Base-by-base conservation (phyloP, 331 rosid species). In the Phaseolus coccineus region DNA sequence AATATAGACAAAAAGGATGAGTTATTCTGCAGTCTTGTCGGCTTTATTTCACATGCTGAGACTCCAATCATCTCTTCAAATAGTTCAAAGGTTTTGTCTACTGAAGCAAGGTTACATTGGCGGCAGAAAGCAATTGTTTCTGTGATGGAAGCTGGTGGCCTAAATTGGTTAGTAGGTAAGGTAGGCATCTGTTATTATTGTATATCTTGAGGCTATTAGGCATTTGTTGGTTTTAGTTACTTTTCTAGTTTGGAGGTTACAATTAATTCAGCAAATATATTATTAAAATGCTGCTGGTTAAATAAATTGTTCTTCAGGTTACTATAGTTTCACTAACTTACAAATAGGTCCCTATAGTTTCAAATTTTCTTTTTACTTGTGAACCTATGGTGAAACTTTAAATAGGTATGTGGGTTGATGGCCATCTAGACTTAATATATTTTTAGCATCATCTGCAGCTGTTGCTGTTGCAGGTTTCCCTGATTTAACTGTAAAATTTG, bases 151-250 rank as follows among this genome's bases (percentile, higher is more conserved):
- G 96, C 99, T 82, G 99, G 99, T 77, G 98, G 98, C 66, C 91
- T 91, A 79, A 96, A 96, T 87, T 96, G 99, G 99, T 96, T 96
- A 92, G 98, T 96, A 96, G 99, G 99, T 96, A 96, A 96, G 99
- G 99, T 93, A 90, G 88, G 99, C 92, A 87, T 69, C 90, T 78
- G 65, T 78, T 77, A 79, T 87, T 75, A 25, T 77, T 75, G 68
- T 35, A 68, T 66, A 80, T 63, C 48, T 76, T 82, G 81, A 66
- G 55, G 67, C 70, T 58, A 78, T 78, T 62, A 67, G 55, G 55
- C 48, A 71, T 76, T 31, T 66, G 68, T 50, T 55, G 39, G 25
- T 65, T 56, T 48, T 2, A 39, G 25, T 24, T 42, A 9, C 42
- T 75, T 72, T 77, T 71, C 70, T 68, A 48, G 30, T 55, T 50